Base-by-base conservation (phyloP, 2,329 filamentous ascomycete genomes). In the Ascochyta lentis region DNA sequence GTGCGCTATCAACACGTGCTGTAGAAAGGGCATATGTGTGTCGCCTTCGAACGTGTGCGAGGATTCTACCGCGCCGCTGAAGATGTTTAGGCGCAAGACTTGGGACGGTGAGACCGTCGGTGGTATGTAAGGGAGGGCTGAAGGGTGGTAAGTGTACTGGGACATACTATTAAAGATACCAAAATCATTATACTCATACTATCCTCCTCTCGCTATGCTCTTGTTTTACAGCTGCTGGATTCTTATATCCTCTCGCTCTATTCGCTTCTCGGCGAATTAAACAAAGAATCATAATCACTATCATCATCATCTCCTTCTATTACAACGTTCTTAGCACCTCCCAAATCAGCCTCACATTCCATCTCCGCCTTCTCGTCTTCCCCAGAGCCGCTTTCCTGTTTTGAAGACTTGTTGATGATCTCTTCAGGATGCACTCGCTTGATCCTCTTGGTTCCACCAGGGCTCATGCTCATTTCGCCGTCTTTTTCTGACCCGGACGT, bases 1-100 rank as follows among this genome's bases (percentile, higher is more conserved):
- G 13, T 58, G 55, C 45, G 37, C 49, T 9, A 39, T 16, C 3
- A 31, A 46, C 15, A 54, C 55, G 8, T 58, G 55, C 55, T 58
- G 55, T 29, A 26, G 37, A 6, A 12, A 12, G 6, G 38, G 38
- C 19, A 50, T 58, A 35, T 58, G 55, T 23, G 38, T 58, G 24
- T 16, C 23, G n/a, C n/a, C 45, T 7, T 23, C 22, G 10, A 49
- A 55, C 35, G n/a, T 13, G 2, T 55, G 52, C 23, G 34, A 39
- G 19, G 49, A 54, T 26, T 7, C 16, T 6, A 12, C 19, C 8
- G 49, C n/a, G 27, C 8, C 37, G 2, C 29, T 41, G 46, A 55
- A 34, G 47, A 50, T 55, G 53, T 50, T 50, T 7, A 35, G 33
- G 33, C 16, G 33, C 4, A 35, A 9, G 33, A 16, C 33, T 35